These are phyloP conservation scores for Fraxinus greggii DNA, from an alignment of 305 asterid species.

Conservation along the genomic window DNA sequence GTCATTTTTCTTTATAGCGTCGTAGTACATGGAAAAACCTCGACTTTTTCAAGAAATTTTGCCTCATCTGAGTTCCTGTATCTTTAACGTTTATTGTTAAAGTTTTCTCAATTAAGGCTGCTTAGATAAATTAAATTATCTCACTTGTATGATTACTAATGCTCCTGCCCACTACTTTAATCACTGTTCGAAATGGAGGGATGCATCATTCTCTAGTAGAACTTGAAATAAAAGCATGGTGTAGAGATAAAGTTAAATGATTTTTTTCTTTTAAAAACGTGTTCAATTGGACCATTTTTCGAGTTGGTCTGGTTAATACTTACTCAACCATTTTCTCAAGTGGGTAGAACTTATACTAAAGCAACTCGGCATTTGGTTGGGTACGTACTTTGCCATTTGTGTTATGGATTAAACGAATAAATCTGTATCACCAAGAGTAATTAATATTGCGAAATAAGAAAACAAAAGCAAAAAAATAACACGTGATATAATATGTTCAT, in stretches of 20 bases:
- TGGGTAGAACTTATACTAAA: too few species aligned
- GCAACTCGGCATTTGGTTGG: too few species aligned
- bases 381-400: too few species aligned
- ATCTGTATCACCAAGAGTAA: too few species aligned
- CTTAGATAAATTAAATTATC: neutral
- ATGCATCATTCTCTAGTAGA: neutral
- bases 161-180: neutral
- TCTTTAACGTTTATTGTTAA: neutral
- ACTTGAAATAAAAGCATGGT: neutral
- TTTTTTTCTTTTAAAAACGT: neutral
- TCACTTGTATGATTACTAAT: neutral
- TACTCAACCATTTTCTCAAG: too few species aligned
- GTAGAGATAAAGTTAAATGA: neutral
- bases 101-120: neutral
- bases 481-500: too few species aligned
- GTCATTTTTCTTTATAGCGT: slow-evolving; percentile 54
- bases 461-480: too few species aligned
- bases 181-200: neutral
- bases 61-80: neutral
- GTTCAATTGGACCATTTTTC: neutral
- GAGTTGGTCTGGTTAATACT: too few species aligned
- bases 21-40: neutral
- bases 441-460: too few species aligned
- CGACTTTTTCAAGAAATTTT: neutral
- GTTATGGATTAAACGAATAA: too few species aligned